phyloP scores from a whole-genome alignment of 805 yeast species.

The Debaryomyces maramus region DNA sequence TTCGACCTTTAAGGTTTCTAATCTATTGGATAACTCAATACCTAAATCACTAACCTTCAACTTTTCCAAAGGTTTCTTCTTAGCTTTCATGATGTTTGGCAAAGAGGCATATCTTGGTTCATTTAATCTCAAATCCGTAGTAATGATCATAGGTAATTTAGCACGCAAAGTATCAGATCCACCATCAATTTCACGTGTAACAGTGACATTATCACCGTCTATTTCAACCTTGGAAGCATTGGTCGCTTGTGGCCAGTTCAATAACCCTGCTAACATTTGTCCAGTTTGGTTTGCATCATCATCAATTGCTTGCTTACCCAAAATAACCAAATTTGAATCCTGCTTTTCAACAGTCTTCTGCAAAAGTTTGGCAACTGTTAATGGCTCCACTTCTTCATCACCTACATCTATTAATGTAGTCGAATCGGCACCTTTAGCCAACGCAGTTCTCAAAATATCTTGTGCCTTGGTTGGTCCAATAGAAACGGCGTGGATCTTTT shows the following conservation, averaged over 20 bases:
- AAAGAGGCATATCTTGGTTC: constrained; percentile 95
- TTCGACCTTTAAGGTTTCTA: constrained; percentile 68
- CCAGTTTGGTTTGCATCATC: constrained; percentile 95
- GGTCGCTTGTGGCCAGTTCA: constrained; percentile 96
- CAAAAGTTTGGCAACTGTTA: constrained; percentile 84
- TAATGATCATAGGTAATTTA: constrained; percentile 78
- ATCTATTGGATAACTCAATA: constrained; percentile 60
- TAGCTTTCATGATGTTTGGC: constrained; percentile 98
- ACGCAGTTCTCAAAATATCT: constrained; percentile 82
- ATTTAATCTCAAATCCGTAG: constrained; percentile 91
- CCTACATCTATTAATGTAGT: constrained; percentile 81
- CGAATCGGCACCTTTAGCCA: constrained; percentile 93
- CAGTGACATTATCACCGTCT: constrained; percentile 56
- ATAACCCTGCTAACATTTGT: constrained; percentile 90
- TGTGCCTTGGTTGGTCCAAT: constrained; percentile 86
- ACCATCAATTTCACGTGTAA: constrained; percentile 93
- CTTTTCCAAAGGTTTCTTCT: constrained; percentile 86
- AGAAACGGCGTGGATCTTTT: constrained; percentile 84
- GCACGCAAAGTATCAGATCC: constrained; percentile 85
- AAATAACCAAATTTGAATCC: constrained; percentile 72
- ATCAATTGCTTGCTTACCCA: constrained; percentile 97
- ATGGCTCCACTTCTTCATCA: constrained; percentile 75
- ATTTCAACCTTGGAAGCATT: constrained; percentile 84
- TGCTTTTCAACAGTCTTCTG: constrained; percentile 69
- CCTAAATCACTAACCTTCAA: constrained; percentile 64